Base-by-base conservation (phyloP, 306 rosid species). In the Coriaria nepalensis region DNA sequence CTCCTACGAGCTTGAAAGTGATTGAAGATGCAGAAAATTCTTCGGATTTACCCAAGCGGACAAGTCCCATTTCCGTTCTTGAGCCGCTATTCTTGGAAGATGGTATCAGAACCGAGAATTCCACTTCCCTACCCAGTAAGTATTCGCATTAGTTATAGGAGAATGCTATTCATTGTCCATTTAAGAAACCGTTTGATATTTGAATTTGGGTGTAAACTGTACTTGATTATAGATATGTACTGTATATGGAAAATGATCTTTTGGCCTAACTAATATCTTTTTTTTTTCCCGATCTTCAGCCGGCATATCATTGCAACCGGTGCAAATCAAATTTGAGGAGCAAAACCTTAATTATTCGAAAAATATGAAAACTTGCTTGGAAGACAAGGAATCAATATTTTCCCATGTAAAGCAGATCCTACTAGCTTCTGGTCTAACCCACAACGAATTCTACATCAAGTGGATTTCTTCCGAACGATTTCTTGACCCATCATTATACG, bases 61-160 rank as follows among this genome's bases (percentile, higher is more conserved):
- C 93, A n/a, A 92, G 98, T 73, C 96, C 98, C 6, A 72, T 79
- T 40, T 92, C 98, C 38, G 84, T 92, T 71, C 94, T 92, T 33
- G 94, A 85, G 58, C 70, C 64, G 3, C 61, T 64, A 20, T 79
- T 82, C 67, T 15, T 62, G 41, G 93, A 85, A 56, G 93, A 86
- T 42, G 84, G 75, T 39, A 60, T 52, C 52, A 73, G 74, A 62
- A 73, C 81, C 5, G 52, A 56, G 10, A 60, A 56, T 55, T 47
- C 71, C 56, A 48, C 54, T 55, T 47, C 59, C 56, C 68, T 52
- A 44, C 50, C 71, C 35, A 80, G 98, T 86, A 69, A 50, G 63
- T 38, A 54, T 43, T 55, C 49, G 37, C 55, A 44, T 44, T 45
- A 38, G 15, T 37, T 50, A 44, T 37, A 8, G 44, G 7, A 20